Base-by-base conservation (phyloP, 768 basidiomycete genomes). In the Boletus rubescentipes region DNA sequence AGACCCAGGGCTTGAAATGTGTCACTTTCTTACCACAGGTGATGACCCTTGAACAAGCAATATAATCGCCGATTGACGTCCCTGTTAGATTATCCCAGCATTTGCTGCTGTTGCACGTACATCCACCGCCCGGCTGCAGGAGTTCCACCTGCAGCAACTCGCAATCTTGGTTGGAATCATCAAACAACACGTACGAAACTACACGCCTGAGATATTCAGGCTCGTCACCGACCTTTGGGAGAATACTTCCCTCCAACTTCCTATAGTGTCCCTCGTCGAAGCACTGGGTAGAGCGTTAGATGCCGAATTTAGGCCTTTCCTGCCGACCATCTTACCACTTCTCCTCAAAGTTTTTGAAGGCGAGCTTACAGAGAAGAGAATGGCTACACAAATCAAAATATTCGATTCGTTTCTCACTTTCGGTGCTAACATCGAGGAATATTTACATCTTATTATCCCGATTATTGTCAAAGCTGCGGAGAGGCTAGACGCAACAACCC, bases 401-500 rank as follows among this genome's bases (percentile, higher is more conserved):
- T 91, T 98, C 52, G 91, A 95, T 64, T 93, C 96, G 0, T 91
- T 98, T 69, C 80, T 92, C 61, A 93, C 94, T 0, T 98, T 99
- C 64, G 97, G 97, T 5, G 80, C 91, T 3, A 98, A 95, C 69
- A 89, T 98, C 55, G 97, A 99, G 68, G 97, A 99, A 68, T 98
- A 98, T 70, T 79, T 98, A 15, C 96, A 98, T 71, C 86, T 99
- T 36, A 89, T 98, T 57, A 89, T 99, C 46, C 97, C 97, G 0
- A 87, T 95, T 60, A 92, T 98, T 55, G 88, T 98, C 51, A 87
- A 84, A 67, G 86, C 92, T 6, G 95, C 93, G 59, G 97, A 98
- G 67, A 81, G 90, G 34, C 70, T 82, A 1, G 92, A 93, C 55
- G 86, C 83, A 7, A 82, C 85, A 2, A 81, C 82, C 2, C 72